A percentile compares a stretch with the other conserved stretches of the same genome.
These are phyloP conservation scores for Dissophora globulifera DNA, from an alignment of 192 early-diverging fungal species.

Conservation along the genomic window DNA sequence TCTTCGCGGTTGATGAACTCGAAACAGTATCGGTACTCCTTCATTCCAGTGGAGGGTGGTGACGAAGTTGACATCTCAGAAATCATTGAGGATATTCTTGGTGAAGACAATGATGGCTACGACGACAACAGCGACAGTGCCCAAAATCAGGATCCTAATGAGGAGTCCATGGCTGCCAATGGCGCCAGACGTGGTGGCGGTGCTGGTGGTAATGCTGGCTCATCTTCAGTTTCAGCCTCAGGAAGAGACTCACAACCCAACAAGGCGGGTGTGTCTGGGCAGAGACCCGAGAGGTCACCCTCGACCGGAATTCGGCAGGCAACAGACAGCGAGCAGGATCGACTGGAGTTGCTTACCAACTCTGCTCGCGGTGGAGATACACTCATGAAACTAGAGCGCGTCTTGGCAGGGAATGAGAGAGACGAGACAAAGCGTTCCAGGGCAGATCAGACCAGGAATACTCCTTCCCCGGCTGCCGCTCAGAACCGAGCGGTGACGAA, in stretches of 20 bases:
- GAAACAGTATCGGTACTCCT: slow-evolving; percentile 59
- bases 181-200: neutral
- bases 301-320: slow-evolving; percentile 21
- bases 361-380: slow-evolving; percentile 26
- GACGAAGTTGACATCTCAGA: slow-evolving; percentile 59
- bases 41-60: slow-evolving; percentile 50
- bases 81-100: slow-evolving; percentile 58
- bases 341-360: slow-evolving; percentile 14
- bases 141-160: neutral
- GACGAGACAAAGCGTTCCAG: neutral
- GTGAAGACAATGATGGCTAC: slow-evolving; percentile 29
- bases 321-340: slow-evolving; percentile 5
- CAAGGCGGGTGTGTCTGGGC: too few species aligned
- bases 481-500: neutral
- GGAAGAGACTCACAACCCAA: too few species aligned
- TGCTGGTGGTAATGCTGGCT: neutral
- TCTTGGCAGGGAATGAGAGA: neutral
- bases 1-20: slow-evolving; percentile 52
- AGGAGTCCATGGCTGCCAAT: too few species aligned
- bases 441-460: slow-evolving; percentile 3
- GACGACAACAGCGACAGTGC: slow-evolving; percentile 2
- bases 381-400: slow-evolving; percentile 26
- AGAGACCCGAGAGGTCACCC: neutral
- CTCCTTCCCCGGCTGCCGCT: slow-evolving; percentile 7
- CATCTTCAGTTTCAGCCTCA: too few species aligned